These are phyloP conservation scores for Phtheirospermum japonicum DNA, from an alignment of 257 asterid genomes.

Conservation along the genomic window DNA sequence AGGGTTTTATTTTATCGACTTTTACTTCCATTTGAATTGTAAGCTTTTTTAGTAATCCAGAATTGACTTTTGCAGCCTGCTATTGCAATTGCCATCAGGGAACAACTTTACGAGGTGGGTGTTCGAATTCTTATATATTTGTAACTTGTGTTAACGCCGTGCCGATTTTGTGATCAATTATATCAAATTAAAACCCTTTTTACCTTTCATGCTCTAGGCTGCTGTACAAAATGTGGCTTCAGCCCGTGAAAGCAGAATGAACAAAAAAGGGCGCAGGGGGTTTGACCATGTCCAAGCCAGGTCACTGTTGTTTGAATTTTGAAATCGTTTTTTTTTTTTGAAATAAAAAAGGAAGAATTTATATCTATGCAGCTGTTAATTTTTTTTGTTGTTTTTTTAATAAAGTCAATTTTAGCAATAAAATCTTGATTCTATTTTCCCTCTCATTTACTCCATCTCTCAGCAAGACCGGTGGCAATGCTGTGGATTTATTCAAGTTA, in stretches of 20 bases:
- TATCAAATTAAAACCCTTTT: slow-evolving; percentile 12
- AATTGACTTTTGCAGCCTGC: slow-evolving; percentile 72
- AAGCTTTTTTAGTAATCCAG: slow-evolving; percentile 18
- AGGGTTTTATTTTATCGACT: background rate
- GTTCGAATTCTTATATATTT: slow-evolving; percentile 10
- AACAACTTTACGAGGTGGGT: slow-evolving; percentile 88
- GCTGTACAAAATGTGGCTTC: slow-evolving; percentile 89
- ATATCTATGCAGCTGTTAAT: background rate
- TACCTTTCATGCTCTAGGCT: slow-evolving; percentile 46
- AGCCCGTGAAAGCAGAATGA: slow-evolving; percentile 82
- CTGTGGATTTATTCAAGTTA: slow-evolving; percentile 81
- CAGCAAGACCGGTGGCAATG: slow-evolving; percentile 75
- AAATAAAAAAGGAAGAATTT: background rate
- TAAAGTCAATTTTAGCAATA: slow-evolving; percentile 17
- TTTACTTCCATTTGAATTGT: background rate
- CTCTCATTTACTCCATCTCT: slow-evolving; percentile 21
- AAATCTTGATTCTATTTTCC: slow-evolving; percentile 6
- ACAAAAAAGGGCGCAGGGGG: slow-evolving; percentile 80
- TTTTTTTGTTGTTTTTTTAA: background rate
- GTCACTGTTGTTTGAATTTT: slow-evolving; percentile 31
- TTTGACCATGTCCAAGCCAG: slow-evolving; percentile 66
- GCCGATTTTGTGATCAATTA: slow-evolving; percentile 8
- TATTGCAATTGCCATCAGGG: slow-evolving; percentile 86
- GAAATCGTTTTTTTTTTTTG: background rate
- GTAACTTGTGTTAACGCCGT: slow-evolving; percentile 15